phyloP scores from a whole-genome alignment of 495 filamentous ascomycete species.

The Neurospora africana region DNA sequence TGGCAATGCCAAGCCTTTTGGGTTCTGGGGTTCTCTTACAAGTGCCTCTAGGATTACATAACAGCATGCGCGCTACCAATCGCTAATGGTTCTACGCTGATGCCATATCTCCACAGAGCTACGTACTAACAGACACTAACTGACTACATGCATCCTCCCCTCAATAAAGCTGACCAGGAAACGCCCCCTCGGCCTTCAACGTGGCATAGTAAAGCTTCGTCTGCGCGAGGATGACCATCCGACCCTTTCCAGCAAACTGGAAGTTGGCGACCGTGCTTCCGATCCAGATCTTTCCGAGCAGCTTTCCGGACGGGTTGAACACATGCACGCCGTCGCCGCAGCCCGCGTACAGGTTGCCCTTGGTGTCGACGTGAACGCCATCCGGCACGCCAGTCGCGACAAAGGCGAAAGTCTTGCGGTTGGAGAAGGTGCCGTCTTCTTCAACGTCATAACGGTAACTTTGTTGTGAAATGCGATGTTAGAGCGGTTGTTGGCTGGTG shows the following conservation, averaged over 20 bases:
- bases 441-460: conserved; percentile 33
- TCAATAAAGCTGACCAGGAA: conserved; percentile 13
- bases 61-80: background rate
- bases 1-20: background rate
- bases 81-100: background rate
- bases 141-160: background rate
- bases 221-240: conserved; percentile 41
- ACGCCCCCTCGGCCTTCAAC: conserved; percentile 31
- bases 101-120: background rate
- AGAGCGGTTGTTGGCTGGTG: background rate
- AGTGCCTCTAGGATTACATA: background rate
- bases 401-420: conserved; percentile 48
- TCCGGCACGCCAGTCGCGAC: conserved; percentile 45
- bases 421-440: conserved; percentile 30
- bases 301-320: conserved; percentile 44
- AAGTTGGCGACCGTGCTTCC: conserved; percentile 41
- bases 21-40: background rate
- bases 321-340: conserved; percentile 54
- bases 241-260: conserved; percentile 44
- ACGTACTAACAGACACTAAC: background rate
- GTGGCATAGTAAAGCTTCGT: conserved; percentile 41
- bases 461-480: conserved; percentile 1
- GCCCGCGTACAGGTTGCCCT: conserved; percentile 51
- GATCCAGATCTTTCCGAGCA: conserved; percentile 48
- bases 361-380: conserved; percentile 47